Base-by-base conservation (phyloP, 257 asterid genomes). In the Nemophila menziesii region DNA sequence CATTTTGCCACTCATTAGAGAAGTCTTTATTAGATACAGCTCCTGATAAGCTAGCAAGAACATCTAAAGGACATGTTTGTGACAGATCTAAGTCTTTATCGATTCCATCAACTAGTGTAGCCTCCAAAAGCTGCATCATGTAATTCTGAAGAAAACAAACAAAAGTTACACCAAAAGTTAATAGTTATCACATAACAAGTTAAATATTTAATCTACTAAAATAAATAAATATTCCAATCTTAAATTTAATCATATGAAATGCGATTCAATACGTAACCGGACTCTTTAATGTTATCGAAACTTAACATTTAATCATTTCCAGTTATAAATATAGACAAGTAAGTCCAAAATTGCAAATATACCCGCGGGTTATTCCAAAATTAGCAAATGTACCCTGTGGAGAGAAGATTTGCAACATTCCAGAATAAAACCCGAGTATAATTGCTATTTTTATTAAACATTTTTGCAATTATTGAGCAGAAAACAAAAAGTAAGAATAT, bases 111-210 rank as follows among this genome's bases (percentile, higher is more conserved):
- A 52, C 61, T 27, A 90, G 72, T 54, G 72, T 63, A 44, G 75
- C 64, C 68, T 90, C 93, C 60, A 90, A 52, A 16, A 85, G 72
- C 64, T 81, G 94, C 43, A 85, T 55, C 68, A 76, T 49, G 48
- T 60, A 34, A 64, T 54, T 77, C 95, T 90, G 74, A 20, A 41
- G 46, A 8, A 18, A 41, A 46, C 46, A 60, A 43, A 33, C 22
- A 66, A 4, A 21, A 20, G 46, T 54, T 54, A 67, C 58, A 52
- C 20, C 43, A 43, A 38, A 47, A 11, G 27, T 29, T n/a, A 57
- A 19, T 10, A 48, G n/a, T 18, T 10, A 29, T 2, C 9, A 10
- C 36, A 2, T 1, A 29, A 29, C 36, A 29, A 29, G 36, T 13
- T 29, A 29, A 29, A 29, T 29, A 2, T 7, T 2, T 7, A 29